These are phyloP conservation scores for Eragrostis nindensis DNA, from an alignment of 176 grass and related monocot genomes.

Conservation along the genomic window DNA sequence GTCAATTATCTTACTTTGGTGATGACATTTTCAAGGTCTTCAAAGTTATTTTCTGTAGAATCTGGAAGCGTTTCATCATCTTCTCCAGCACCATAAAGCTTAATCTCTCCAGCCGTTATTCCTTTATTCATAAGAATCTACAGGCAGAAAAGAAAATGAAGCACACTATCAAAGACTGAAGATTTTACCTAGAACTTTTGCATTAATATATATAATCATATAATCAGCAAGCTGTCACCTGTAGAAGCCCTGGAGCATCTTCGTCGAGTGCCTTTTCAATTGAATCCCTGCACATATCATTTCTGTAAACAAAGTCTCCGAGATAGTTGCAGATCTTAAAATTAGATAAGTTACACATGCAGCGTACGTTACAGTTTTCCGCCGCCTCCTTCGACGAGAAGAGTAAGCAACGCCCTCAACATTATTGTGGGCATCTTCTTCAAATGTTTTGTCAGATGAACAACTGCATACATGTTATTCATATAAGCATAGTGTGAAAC, in stretches of 20 bases:
- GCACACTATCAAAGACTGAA: constrained; percentile 27
- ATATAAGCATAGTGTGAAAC: constrained; percentile 36
- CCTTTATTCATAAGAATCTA: constrained; percentile 87
- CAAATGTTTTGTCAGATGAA: constrained; percentile 59
- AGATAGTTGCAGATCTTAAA: no score
- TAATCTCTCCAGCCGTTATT: constrained; percentile 78
- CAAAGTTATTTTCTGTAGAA: constrained; percentile 67
- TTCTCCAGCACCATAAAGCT: constrained; percentile 77
- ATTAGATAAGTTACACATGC: constrained; percentile 10
- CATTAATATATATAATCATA: constrained; percentile 22
- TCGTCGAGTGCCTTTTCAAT: constrained; percentile 83
- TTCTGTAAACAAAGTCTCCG: constrained; percentile 30
- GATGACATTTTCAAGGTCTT: constrained; percentile 84
- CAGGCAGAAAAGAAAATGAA: constrained; percentile 26
- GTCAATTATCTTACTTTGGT: constrained; percentile 71
- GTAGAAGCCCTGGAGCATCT: constrained; percentile 95
- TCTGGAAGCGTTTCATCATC: constrained; percentile 56
- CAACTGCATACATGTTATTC: constrained; percentile 47
- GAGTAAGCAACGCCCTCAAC: constrained; percentile 25
- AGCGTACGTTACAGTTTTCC: constrained; percentile 85
- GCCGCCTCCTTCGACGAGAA: constrained; percentile 58
- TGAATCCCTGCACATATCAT: constrained; percentile 72
- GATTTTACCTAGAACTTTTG: neutral
- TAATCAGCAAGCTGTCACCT: constrained; percentile 53
- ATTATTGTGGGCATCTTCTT: constrained; percentile 62